These are phyloP conservation scores for Ogataea glucozyma DNA, from an alignment of 805 yeast genomes.

Conservation along the genomic window DNA sequence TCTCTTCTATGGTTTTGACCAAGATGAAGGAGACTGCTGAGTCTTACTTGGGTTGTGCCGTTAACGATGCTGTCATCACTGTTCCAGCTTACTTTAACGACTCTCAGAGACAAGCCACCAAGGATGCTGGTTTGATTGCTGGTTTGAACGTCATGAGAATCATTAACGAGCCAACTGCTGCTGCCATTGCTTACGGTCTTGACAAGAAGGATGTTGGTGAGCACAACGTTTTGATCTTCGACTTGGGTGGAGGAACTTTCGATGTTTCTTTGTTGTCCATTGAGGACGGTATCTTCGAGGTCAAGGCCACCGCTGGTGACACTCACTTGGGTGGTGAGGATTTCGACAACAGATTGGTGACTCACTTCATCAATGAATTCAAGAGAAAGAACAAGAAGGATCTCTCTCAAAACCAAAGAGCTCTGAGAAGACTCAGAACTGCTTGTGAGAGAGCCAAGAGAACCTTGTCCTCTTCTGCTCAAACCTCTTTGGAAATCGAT, in stretches of 20 bases:
- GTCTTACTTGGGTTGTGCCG: conserved; percentile 49
- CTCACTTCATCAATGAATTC: conserved; percentile 91
- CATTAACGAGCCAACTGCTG: conserved; percentile 83
- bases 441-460: conserved; percentile 99
- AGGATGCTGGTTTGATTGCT: conserved; percentile 72
- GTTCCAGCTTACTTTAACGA: conserved; percentile 87
- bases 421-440: conserved; percentile 96
- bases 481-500: conserved; percentile 93
- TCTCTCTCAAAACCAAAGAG: conserved; percentile 89
- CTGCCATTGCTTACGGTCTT: conserved; percentile 79
- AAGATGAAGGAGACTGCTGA: conserved; percentile 71
- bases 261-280: conserved; percentile 78
- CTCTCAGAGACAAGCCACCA: conserved; percentile 82
- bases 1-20: conserved; percentile 81
- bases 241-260: conserved; percentile 84
- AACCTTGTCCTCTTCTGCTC: conserved; percentile 94
- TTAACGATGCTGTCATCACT: conserved; percentile 76
- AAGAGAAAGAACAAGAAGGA: conserved; percentile 98
- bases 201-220: conserved; percentile 51
- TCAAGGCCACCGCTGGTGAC: conserved; percentile 80
- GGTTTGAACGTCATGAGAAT: conserved; percentile 76
- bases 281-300: conserved; percentile 81
- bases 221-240: conserved; percentile 62
- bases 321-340: conserved; percentile 88
- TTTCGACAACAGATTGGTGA: conserved; percentile 77